Base-by-base conservation (phyloP, 2,329 filamentous ascomycete genomes). In the Aspergillus candidus region DNA sequence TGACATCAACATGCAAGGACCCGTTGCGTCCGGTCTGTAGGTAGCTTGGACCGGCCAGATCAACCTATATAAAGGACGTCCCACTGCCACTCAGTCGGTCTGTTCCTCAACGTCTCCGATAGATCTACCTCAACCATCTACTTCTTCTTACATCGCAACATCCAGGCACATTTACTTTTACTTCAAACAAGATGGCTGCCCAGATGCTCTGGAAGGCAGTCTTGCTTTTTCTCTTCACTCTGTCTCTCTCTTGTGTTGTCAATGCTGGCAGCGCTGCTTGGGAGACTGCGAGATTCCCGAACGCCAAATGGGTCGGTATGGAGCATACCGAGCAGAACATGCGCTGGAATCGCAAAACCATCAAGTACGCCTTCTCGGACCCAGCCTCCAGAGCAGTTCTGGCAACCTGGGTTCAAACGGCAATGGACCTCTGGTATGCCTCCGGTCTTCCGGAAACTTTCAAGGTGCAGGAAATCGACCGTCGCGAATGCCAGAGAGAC, bases 391-490 rank as follows among this genome's bases (percentile, higher is more conserved):
- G 13, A n/a, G 18, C 30, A 0, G n/a, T 14, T 3, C 17, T 38
- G 11, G 17, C 15, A 8, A 1, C 7, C 0, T 33, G 12, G 3
- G 3, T 44, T 15, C 8, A 10, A 1, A 17, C 22, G 3, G 48
- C 33, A 4, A 39, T 48, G 40, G 15, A 32, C 12, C 31, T 50
- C n/a, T 50, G 48, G 46, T 37, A 41, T 11, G 42, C 45, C 6
- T 17, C 33, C 1, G 48, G 48, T 7, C 32, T 50, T 30, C 39
- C 42, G 6, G 31, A 43, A 5, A 11, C 2, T 6, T 48, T 43
- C 17, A 31, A 18, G 27, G 8, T 48, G 11, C 5, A n/a, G 4
- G 22, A 39, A 7, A 4, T 7, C 11, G 22, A 18, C 12, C 6
- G 5, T 7, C 11, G 5, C 3, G 15, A 18, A 8, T 48, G 48